Conservation (phyloP, 176 grass and related monocot genomes). For the Carex parvula region DNA sequence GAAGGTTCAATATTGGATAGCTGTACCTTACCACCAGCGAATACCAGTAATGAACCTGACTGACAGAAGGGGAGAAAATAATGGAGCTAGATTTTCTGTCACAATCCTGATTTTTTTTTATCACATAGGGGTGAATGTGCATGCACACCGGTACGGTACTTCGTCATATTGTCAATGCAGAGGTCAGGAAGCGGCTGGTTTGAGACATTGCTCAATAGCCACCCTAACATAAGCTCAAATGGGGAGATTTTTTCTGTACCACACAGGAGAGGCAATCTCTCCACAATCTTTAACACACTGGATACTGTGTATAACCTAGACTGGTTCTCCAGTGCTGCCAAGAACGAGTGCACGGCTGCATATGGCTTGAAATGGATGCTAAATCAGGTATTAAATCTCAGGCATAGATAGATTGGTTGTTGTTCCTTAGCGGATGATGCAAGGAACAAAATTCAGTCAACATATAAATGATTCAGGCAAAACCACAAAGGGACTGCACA, state of each 20-base stretch:
- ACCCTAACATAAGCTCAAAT: conserved; percentile 91
- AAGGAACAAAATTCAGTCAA: not conserved
- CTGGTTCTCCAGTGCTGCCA: conserved; percentile 72
- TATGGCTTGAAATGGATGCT: conserved; percentile 98
- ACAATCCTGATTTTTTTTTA: not conserved
- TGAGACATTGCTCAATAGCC: conserved; percentile 94
- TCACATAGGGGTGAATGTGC: conserved; percentile 57
- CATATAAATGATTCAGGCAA: not conserved
- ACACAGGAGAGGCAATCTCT: conserved; percentile 59
- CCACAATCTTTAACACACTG: conserved; percentile 56
- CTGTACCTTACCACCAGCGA: not conserved
- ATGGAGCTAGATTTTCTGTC: not conserved
- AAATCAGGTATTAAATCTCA: conserved; percentile 59
- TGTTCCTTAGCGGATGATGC: not conserved
- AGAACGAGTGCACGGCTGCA: conserved; percentile 86
- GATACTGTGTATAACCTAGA: conserved; percentile 77
- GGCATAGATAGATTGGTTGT: not conserved
- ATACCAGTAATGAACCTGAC: not conserved
- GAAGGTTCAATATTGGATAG: not conserved
- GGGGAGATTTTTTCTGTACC: conserved; percentile 70
- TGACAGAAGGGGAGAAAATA: not conserved
- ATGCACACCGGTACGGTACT: conserved; percentile 71
- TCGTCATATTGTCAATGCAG: conserved; percentile 90
- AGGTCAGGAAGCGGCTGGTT: conserved; percentile 96
- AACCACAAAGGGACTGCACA: not conserved